Conservation (phyloP, 768 basidiomycete genomes). For the Trametes punicea region DNA sequence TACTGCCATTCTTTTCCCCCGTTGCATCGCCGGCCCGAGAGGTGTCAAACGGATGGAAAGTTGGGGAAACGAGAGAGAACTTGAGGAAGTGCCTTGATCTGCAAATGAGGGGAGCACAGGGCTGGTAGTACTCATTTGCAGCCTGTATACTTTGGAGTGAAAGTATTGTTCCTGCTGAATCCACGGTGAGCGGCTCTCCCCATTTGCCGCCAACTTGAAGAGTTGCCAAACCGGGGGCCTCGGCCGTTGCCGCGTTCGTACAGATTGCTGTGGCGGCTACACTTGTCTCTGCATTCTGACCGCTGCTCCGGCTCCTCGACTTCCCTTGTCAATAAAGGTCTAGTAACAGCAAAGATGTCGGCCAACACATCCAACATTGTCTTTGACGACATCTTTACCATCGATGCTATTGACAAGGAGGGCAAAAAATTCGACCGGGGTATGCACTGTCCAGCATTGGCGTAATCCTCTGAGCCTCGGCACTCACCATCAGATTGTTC, state of each 20-base stretch:
- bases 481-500: not conserved
- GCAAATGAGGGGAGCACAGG: conserved; percentile 38
- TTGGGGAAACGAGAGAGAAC: conserved; percentile 51
- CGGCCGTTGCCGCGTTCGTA: not conserved
- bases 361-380: conserved; percentile 64
- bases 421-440: conserved; percentile 99
- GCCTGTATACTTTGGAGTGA: not conserved
- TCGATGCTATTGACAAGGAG: conserved; percentile 81
- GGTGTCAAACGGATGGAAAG: conserved; percentile 43
- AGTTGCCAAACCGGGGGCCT: not conserved
- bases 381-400: conserved; percentile 92
- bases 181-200: not conserved
- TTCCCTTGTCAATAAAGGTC: not conserved
- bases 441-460: conserved; percentile 32
- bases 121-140: conserved; percentile 18
- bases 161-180: not conserved
- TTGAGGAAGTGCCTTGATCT: conserved; percentile 69
- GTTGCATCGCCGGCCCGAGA: conserved; percentile 7
- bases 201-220: not conserved
- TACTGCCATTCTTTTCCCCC: conserved; percentile 59
- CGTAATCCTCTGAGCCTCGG: not conserved
- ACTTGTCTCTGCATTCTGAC: not conserved
- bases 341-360: conserved; percentile 18
- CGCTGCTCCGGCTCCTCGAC: not conserved
- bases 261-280: not conserved